Percentiles rank a stretch among this genome's conserved stretches.
Evolutionary conservation across 2,329 filamentous ascomycete genomes (phyloP).

Genomic region (Penicillium sp.): DNA sequence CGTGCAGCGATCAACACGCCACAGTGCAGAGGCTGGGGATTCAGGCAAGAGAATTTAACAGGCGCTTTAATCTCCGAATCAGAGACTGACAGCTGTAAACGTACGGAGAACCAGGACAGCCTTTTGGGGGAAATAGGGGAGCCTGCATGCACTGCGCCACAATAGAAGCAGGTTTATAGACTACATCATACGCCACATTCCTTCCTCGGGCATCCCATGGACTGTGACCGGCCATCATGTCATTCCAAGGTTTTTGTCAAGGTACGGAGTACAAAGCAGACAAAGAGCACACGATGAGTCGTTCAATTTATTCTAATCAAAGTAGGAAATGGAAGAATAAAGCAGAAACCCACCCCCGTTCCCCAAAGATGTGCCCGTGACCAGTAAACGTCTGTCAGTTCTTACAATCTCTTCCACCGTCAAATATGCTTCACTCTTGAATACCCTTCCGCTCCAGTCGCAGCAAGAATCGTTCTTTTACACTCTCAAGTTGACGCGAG

Average conservation of each 20-base stretch:
- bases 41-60: neutral
- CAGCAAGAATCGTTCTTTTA: neutral
- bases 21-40: neutral
- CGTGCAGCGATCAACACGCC: neutral
- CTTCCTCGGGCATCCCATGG: neutral
- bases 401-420: neutral
- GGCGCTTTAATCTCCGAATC: neutral
- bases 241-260: too few relatives aligned
- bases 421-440: neutral
- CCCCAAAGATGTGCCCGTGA: neutral
- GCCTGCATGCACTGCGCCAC: conserved; percentile 8
- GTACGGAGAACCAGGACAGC: neutral
- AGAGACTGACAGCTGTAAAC: conserved; percentile 1
- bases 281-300: neutral
- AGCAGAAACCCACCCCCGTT: neutral
- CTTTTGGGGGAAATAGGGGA: neutral
- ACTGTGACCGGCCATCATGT: too few relatives aligned
- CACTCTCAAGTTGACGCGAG: neutral
- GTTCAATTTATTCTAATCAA: neutral
- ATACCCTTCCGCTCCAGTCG: neutral
- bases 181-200: neutral
- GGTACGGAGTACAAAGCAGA: neutral
- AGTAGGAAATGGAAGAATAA: neutral
- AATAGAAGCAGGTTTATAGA: neutral
- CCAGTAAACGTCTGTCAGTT: neutral